Evolutionary conservation across 2,329 filamentous ascomycete species (phyloP).

Genomic region (Corynespora cassiicola): DNA sequence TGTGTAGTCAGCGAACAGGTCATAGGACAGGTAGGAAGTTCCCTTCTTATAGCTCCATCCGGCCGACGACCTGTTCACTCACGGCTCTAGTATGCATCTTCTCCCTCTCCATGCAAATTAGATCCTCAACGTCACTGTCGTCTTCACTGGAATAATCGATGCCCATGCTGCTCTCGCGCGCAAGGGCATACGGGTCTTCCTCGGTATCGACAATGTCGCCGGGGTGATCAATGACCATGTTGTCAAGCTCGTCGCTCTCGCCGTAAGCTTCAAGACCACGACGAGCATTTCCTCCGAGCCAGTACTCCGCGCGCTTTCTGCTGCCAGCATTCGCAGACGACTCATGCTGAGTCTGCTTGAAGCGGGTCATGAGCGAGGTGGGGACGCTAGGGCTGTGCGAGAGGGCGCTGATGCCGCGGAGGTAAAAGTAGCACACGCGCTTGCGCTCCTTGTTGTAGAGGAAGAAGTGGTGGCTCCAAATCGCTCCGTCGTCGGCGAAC

Average conservation of each 20-base stretch:
- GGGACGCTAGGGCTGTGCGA: constrained; percentile 64
- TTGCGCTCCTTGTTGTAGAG: constrained; percentile 95
- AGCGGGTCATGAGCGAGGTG: constrained; percentile 43
- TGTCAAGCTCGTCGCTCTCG: constrained; percentile 53
- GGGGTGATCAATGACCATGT: constrained; percentile 46
- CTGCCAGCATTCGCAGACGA: constrained; percentile 63
- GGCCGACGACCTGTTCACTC: constrained; percentile 61
- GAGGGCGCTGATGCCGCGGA: constrained; percentile 84
- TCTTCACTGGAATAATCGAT: constrained; percentile 39
- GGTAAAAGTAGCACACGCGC: constrained; percentile 91
- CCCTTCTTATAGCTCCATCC: constrained; percentile 56
- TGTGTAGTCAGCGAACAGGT: not conserved
- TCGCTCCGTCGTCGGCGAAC: constrained; percentile 89
- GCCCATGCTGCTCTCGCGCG: constrained; percentile 38
- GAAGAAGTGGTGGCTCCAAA: constrained; percentile 97
- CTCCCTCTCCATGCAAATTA: constrained; percentile 41
- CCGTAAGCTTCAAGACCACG: constrained; percentile 51
- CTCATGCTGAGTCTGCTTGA: constrained; percentile 53
- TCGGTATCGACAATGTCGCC: constrained; percentile 47
- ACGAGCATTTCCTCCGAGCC: constrained; percentile 75
- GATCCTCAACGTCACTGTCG: constrained; percentile 42
- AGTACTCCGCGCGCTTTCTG: constrained; percentile 84
- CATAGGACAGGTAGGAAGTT: not conserved
- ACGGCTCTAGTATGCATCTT: constrained; percentile 57
- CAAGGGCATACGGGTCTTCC: constrained; percentile 43